These are phyloP conservation scores for Globisporangium okanoganense DNA, from an alignment of 352 stramenopile species.

Conservation along the genomic window DNA sequence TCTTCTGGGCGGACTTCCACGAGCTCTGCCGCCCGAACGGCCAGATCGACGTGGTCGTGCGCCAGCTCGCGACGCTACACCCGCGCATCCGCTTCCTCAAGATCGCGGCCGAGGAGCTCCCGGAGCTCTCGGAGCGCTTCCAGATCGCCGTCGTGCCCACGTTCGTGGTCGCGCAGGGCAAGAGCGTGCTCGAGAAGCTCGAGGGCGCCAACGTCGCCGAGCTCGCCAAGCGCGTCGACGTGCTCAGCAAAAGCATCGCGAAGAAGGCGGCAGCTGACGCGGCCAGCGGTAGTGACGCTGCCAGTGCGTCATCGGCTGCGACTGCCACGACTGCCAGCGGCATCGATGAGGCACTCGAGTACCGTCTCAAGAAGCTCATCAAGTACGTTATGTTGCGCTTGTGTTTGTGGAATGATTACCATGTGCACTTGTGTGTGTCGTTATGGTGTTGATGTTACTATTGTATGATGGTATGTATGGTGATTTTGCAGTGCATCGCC, in stretches of 20 bases:
- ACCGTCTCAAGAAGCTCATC: conserved; percentile 81
- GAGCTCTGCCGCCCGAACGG: conserved; percentile 79
- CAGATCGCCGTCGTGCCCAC: conserved; percentile 93
- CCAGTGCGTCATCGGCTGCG: conserved; percentile 10
- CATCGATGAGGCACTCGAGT: conserved; percentile 62
- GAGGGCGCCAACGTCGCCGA: conserved; percentile 82
- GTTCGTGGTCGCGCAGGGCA: conserved; percentile 87
- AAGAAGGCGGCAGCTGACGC: conserved; percentile 42
- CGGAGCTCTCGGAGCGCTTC: conserved; percentile 85
- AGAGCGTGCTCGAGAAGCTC: conserved; percentile 75
- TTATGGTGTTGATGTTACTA: background rate
- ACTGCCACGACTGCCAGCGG: conserved; percentile 21
- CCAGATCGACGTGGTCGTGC: conserved; percentile 82
- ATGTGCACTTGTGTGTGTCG: background rate
- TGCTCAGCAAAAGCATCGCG: conserved; percentile 77
- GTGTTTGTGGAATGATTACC: background rate
- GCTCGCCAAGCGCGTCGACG: conserved; percentile 80
- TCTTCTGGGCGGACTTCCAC: conserved; percentile 87
- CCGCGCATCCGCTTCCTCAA: conserved; percentile 85
- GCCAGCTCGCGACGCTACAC: conserved; percentile 76
- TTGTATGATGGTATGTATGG: background rate
- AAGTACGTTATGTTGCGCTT: conserved; percentile 27
- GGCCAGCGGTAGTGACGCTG: conserved; percentile 10
- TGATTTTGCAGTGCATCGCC: conserved; percentile 46
- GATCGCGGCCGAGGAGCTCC: conserved; percentile 78